Conservation (phyloP, 2,329 filamentous ascomycete species). For the Akanthomyces dipterigenus region DNA sequence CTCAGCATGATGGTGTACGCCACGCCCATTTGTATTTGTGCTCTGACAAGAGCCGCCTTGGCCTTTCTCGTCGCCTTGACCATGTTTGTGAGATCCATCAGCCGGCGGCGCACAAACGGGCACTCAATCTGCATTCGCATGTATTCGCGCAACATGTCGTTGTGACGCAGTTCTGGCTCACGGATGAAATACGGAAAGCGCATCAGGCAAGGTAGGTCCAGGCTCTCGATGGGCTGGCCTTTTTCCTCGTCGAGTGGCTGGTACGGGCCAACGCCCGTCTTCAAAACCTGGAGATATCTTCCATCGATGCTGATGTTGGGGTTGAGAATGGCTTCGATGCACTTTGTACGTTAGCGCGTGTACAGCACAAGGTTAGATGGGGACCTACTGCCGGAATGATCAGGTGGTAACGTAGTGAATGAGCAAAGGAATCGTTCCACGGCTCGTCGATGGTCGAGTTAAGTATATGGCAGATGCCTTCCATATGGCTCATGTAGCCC, state of each 20-base stretch:
- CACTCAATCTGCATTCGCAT: constrained; percentile 5
- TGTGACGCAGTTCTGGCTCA: constrained; percentile 2
- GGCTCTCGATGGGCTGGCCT: constrained; percentile 10
- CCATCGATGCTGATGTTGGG: constrained; percentile 8
- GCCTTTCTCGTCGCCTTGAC: not conserved
- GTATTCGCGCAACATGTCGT: constrained; percentile 1
- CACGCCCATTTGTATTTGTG: constrained; percentile 9
- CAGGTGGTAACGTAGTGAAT: constrained; percentile 24
- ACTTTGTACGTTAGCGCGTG: constrained; percentile 1
- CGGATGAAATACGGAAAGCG: constrained; percentile 3
- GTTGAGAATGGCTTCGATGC: constrained; percentile 9
- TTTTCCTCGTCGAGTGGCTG: constrained; percentile 6
- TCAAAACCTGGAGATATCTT: not conserved
- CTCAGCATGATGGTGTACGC: constrained; percentile 17
- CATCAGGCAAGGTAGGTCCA: constrained; percentile 10
- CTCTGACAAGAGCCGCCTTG: not conserved
- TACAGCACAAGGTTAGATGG: not conserved
- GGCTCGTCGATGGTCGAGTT: constrained; percentile 19
- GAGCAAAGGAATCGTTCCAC: constrained; percentile 22
- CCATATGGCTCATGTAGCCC: constrained; percentile 22
- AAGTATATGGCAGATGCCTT: constrained; percentile 27
- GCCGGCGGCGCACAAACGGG: constrained; percentile 9
- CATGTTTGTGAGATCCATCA: constrained; percentile 5
- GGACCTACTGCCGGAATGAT: constrained; percentile 26
- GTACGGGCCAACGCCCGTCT: not conserved